These are phyloP conservation scores for Graphium sp. DNA, from an alignment of 2,329 filamentous ascomycete genomes.

Conservation along the genomic window DNA sequence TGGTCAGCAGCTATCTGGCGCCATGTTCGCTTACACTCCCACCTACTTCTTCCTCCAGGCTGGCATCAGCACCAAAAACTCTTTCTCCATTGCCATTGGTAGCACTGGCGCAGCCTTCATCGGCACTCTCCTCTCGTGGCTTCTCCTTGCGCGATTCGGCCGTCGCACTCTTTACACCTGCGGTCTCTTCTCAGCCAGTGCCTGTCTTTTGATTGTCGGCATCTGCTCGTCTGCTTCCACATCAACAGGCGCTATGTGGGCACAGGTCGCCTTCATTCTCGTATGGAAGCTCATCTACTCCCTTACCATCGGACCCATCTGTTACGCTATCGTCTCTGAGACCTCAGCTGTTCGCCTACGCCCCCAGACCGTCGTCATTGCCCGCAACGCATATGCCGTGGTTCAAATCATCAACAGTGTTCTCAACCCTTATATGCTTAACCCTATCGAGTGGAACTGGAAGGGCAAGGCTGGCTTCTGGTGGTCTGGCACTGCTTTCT, in stretches of 20 bases:
- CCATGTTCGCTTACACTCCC: slow-evolving; percentile 20
- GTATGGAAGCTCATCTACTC: slow-evolving; percentile 26
- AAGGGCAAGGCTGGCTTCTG: slow-evolving; percentile 18
- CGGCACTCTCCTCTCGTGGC: slow-evolving; percentile 24
- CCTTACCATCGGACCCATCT: slow-evolving; percentile 24
- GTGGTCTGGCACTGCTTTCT: slow-evolving; percentile 11
- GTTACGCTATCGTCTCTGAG: slow-evolving; percentile 24
- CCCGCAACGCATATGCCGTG: slow-evolving; percentile 16
- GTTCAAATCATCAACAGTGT: slow-evolving; percentile 13
- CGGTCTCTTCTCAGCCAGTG: slow-evolving; percentile 16
- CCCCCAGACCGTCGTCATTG: slow-evolving; percentile 24
- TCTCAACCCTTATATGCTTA: slow-evolving; percentile 15
- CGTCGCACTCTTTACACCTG: slow-evolving; percentile 23
- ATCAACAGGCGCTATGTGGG: slow-evolving; percentile 18
- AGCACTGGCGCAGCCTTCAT: slow-evolving; percentile 24
- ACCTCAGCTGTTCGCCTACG: slow-evolving; percentile 22
- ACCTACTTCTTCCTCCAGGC: slow-evolving; percentile 29
- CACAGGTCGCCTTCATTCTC: slow-evolving; percentile 20
- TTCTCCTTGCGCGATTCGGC: slow-evolving; percentile 22
- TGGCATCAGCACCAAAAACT: slow-evolving; percentile 17
- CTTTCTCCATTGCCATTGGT: slow-evolving; percentile 23
- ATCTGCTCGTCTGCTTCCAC: slow-evolving; percentile 19
- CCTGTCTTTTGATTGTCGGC: slow-evolving; percentile 21
- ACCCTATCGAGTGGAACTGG: slow-evolving; percentile 15
- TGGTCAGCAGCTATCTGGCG: slow-evolving; percentile 22